A percentile compares a stretch with the other conserved stretches of the same genome.
These are phyloP conservation scores for Metschnikowia picachoensis DNA, from an alignment of 805 yeast species.

Conservation along the genomic window DNA sequence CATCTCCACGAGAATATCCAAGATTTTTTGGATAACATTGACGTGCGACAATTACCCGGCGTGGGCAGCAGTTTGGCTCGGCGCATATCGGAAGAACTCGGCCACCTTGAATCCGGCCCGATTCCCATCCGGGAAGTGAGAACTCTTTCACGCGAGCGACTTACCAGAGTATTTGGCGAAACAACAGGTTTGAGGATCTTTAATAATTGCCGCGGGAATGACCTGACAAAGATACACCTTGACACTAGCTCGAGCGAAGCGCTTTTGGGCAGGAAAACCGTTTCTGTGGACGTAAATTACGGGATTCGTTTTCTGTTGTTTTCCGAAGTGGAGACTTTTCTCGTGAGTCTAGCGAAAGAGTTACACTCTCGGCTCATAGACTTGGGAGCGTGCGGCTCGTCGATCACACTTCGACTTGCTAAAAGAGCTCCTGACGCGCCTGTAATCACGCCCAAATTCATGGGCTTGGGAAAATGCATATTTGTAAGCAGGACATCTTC, in stretches of 20 bases:
- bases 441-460: slow-evolving; percentile 64
- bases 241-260: slow-evolving; percentile 42
- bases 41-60: slow-evolving; percentile 52
- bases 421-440: slow-evolving; percentile 66
- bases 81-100: slow-evolving; percentile 40
- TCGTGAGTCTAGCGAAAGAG: slow-evolving; percentile 56
- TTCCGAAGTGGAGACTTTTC: slow-evolving; percentile 61
- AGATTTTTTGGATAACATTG: slow-evolving; percentile 34
- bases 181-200: slow-evolving; percentile 66
- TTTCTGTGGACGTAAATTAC: slow-evolving; percentile 88
- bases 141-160: slow-evolving; percentile 25
- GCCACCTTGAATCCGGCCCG: slow-evolving; percentile 10
- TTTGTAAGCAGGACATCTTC: slow-evolving; percentile 53
- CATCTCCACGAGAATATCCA: slow-evolving; percentile 30
- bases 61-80: slow-evolving; percentile 50
- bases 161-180: slow-evolving; percentile 55
- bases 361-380: slow-evolving; percentile 49
- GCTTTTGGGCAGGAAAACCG: slow-evolving; percentile 58
- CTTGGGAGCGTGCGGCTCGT: slow-evolving; percentile 48
- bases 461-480: slow-evolving; percentile 85
- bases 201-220: slow-evolving; percentile 63
- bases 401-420: slow-evolving; percentile 63
- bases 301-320: slow-evolving; percentile 72
- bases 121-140: slow-evolving; percentile 40
- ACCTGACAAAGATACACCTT: slow-evolving; percentile 56